Evolutionary conservation across 1,139 yeast genomes (phyloP).

Genomic region (Geotrichum aggregatum): DNA sequence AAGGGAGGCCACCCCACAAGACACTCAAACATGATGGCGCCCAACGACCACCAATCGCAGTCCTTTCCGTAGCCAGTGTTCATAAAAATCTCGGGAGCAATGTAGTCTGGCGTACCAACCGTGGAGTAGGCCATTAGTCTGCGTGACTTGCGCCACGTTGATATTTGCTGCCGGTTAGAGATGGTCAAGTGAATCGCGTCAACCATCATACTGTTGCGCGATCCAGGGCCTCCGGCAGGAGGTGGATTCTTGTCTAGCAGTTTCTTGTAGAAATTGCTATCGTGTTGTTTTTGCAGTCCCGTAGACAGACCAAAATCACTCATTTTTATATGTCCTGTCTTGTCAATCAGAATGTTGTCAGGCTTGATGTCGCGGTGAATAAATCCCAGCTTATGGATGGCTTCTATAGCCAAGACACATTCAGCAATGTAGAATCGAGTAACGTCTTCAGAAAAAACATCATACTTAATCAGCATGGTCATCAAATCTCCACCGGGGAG

Average conservation of each 20-base stretch:
- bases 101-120: conserved; percentile 97
- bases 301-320: conserved; percentile 79
- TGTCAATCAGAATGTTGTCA: conserved; percentile 61
- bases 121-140: conserved; percentile 97
- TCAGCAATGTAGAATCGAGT: conserved; percentile 75
- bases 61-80: conserved; percentile 98
- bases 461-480: conserved; percentile 76
- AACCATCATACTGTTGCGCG: conserved; percentile 79
- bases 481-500: conserved; percentile 73
- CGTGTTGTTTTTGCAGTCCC: conserved; percentile 73
- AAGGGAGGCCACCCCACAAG: conserved; percentile 99
- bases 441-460: conserved; percentile 67
- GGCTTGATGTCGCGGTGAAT: conserved; percentile 82
- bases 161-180: conserved; percentile 94
- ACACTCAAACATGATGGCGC: conserved; percentile 98
- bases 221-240: conserved; percentile 18
- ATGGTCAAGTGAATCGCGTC: conserved; percentile 94
- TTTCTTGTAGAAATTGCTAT: conserved; percentile 61
- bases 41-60: conserved; percentile 99
- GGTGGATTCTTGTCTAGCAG: conserved; percentile 51
- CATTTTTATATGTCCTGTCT: conserved; percentile 60
- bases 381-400: conserved; percentile 66
- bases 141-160: conserved; percentile 96
- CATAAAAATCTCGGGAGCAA: conserved; percentile 95
- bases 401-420: conserved; percentile 72